phyloP scores from a whole-genome alignment of 345 rosid species.

The Corymbia maculata region DNA sequence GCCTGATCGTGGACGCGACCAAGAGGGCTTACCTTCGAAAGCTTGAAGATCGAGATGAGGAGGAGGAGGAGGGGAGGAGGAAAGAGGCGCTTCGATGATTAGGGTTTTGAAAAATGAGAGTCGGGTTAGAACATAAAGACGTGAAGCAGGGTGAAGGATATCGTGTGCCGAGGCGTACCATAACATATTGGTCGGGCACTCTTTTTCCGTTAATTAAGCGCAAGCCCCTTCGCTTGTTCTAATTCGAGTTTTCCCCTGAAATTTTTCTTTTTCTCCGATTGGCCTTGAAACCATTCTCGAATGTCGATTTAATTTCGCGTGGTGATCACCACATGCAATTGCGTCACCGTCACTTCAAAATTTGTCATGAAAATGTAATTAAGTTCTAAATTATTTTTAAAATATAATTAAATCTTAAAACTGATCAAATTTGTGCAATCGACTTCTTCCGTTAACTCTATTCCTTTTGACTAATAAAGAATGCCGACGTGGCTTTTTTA shows the following conservation, averaged over 20 bases:
- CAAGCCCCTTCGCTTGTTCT: background rate
- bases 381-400: no score
- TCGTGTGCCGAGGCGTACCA: background rate
- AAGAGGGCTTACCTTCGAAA: constrained; percentile 1
- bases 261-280: background rate
- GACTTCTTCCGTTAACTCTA: no score
- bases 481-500: no score
- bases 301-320: background rate
- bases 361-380: no score
- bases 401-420: no score
- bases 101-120: background rate
- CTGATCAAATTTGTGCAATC: no score
- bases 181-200: background rate
- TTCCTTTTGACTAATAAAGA: no score
- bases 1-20: background rate
- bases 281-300: background rate
- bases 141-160: background rate
- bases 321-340: background rate
- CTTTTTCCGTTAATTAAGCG: background rate
- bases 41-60: background rate
- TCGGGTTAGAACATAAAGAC: background rate
- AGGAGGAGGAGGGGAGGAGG: background rate
- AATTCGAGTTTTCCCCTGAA: background rate
- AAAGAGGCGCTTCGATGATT: background rate
- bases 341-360: background rate